Evolutionary conservation across 305 asterid genomes (phyloP).

Genomic region (Rubia balearica): DNA sequence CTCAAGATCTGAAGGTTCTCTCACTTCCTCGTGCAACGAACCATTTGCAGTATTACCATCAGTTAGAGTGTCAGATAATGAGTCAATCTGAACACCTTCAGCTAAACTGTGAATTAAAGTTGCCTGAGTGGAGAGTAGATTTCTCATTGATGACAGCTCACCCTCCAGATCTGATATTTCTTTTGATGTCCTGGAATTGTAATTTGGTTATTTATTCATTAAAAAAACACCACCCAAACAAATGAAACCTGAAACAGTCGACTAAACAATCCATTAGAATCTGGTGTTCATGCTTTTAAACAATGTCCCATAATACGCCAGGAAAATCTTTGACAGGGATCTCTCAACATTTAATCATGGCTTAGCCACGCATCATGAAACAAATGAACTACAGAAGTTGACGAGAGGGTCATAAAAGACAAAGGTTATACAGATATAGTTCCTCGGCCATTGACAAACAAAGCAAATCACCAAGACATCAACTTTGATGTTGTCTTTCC

Average conservation of each 20-base stretch:
- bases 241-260: not conserved
- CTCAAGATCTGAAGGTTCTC: slow-evolving; percentile 73
- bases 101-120: slow-evolving; percentile 84
- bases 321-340: not conserved
- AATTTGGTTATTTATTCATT: slow-evolving; percentile 1
- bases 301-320: not conserved
- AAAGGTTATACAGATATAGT: not conserved
- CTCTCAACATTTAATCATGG: not conserved
- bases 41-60: slow-evolving; percentile 41
- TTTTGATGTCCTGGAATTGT: slow-evolving; percentile 74
- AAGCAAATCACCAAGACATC: slow-evolving; percentile 2
- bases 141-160: slow-evolving; percentile 95
- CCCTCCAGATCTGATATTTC: slow-evolving; percentile 99
- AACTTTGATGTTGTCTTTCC: slow-evolving; percentile 12
- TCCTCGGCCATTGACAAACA: not conserved
- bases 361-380: not conserved
- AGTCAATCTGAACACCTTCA: slow-evolving; percentile 79
- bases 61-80: slow-evolving; percentile 45
- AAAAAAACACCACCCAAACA: not conserved
- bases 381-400: not conserved
- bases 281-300: not conserved
- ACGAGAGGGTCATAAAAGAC: not conserved
- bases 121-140: slow-evolving; percentile 91
- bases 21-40: slow-evolving; percentile 37
- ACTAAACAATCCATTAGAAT: not conserved